A percentile compares a stretch with the other conserved stretches of the same genome.
These are phyloP conservation scores for Rosa multiflora DNA, from an alignment of 306 rosid species.

Conservation along the genomic window DNA sequence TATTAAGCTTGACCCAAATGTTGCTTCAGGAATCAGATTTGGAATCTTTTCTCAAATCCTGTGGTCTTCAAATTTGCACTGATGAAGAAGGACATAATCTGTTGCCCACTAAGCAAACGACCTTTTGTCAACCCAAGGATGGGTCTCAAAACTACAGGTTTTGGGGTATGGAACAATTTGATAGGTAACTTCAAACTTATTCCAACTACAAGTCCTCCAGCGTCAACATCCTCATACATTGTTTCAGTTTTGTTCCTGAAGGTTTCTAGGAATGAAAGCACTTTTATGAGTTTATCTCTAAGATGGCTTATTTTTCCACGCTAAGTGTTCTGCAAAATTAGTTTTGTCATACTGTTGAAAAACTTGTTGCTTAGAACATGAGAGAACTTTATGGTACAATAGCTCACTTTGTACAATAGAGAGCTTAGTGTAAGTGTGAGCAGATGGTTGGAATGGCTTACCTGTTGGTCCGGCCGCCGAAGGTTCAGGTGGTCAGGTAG, in stretches of 20 bases:
- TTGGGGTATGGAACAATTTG: constrained; percentile 53
- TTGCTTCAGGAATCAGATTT: constrained; percentile 62
- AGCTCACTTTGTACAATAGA: too few relatives aligned
- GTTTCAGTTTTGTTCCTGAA: background rate
- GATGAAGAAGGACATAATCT: constrained; percentile 68
- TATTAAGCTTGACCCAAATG: constrained; percentile 1
- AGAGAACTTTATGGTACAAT: background rate
- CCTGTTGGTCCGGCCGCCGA: background rate
- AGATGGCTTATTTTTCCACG: background rate
- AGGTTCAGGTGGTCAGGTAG: background rate
- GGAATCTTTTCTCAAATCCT: constrained; percentile 62
- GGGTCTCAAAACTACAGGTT: constrained; percentile 49
- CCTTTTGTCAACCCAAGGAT: constrained; percentile 58
- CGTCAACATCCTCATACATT: background rate
- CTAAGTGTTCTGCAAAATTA: background rate
- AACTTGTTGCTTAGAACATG: background rate
- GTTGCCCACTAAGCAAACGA: constrained; percentile 72
- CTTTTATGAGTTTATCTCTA: background rate
- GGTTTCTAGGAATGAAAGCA: background rate
- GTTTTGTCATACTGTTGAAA: background rate
- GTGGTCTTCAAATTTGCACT: constrained; percentile 54
- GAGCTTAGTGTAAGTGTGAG: background rate
- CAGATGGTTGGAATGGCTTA: background rate
- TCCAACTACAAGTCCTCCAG: background rate
- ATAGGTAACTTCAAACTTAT: constrained; percentile 23